These are phyloP conservation scores for Aspergillus pseudonomiae DNA, from an alignment of 2,329 filamentous ascomycete species.

Conservation along the genomic window DNA sequence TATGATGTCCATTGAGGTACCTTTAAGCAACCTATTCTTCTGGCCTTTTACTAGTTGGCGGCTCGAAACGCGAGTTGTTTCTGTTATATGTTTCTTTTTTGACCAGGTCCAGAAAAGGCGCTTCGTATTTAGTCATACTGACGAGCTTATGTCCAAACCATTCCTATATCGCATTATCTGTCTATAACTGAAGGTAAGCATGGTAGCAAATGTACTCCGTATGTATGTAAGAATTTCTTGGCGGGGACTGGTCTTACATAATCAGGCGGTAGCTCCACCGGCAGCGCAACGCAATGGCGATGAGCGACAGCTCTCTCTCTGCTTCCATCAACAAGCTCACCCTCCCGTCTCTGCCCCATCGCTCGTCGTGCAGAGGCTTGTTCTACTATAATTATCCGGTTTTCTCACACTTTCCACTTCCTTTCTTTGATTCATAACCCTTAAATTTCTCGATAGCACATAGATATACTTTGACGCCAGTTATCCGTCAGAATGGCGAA, in stretches of 20 bases:
- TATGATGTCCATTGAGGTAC: too few species aligned
- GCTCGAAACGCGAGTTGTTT: too few species aligned
- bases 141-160: too few species aligned
- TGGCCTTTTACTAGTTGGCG: too few species aligned
- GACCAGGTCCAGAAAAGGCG: too few species aligned
- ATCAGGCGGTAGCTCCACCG: conserved; percentile 29
- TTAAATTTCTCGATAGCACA: conserved; percentile 14
- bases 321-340: conserved; percentile 32
- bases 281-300: conserved; percentile 29
- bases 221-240: conserved; percentile 14
- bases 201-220: neutral
- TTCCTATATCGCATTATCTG: too few species aligned
- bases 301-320: conserved; percentile 28
- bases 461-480: conserved; percentile 34
- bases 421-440: conserved; percentile 8
- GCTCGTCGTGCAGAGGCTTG: conserved; percentile 18
- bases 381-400: conserved; percentile 19
- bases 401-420: conserved; percentile 11
- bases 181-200: too few species aligned
- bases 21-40: too few species aligned
- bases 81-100: too few species aligned
- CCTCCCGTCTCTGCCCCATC: conserved; percentile 24
- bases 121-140: too few species aligned
- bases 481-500: conserved; percentile 72
- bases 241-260: conserved; percentile 25